Conservation (phyloP, 495 filamentous ascomycete genomes). For the Usnea hakonensis region DNA sequence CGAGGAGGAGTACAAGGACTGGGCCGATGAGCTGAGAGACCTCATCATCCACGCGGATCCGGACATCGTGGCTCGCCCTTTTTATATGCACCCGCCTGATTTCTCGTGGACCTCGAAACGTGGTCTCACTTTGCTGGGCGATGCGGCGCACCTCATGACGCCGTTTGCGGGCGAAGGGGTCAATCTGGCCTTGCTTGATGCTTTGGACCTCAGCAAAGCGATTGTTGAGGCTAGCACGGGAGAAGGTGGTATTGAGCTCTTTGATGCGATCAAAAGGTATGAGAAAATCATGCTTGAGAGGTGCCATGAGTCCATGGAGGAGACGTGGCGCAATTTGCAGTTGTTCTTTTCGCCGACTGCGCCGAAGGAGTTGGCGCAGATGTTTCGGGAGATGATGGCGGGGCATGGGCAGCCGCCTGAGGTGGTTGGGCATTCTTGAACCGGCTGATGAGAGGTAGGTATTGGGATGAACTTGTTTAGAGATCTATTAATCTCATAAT, state of each 20-base stretch:
- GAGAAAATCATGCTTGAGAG: constrained; percentile 1
- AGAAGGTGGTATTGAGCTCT: constrained; percentile 17
- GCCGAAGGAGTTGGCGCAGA: constrained; percentile 3
- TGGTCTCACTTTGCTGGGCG: constrained; percentile 49
- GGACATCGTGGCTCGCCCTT: constrained; percentile 18
- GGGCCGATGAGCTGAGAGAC: constrained; percentile 19
- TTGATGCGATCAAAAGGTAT: not conserved
- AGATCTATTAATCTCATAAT: too few relatives aligned
- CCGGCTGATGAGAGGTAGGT: not conserved
- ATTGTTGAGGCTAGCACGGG: not conserved
- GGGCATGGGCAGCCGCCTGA: constrained; percentile 2
- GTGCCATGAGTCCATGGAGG: constrained; percentile 12
- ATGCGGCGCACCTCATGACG: constrained; percentile 54
- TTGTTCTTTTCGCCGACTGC: constrained; percentile 1
- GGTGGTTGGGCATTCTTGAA: not conserved
- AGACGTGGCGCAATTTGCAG: constrained; percentile 8
- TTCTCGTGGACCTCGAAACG: constrained; percentile 36
- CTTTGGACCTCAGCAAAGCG: constrained; percentile 44
- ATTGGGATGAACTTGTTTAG: too few relatives aligned
- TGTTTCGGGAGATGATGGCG: constrained; percentile 10
- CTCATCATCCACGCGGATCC: constrained; percentile 16
- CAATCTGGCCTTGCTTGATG: constrained; percentile 50
- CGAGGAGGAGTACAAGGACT: constrained; percentile 23
- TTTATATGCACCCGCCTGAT: constrained; percentile 48
- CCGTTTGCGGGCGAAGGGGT: constrained; percentile 53